Percentiles rank a stretch among this genome's conserved stretches.
Evolutionary conservation across 768 basidiomycete genomes (phyloP).

Genomic region (Phallus indusiatus): DNA sequence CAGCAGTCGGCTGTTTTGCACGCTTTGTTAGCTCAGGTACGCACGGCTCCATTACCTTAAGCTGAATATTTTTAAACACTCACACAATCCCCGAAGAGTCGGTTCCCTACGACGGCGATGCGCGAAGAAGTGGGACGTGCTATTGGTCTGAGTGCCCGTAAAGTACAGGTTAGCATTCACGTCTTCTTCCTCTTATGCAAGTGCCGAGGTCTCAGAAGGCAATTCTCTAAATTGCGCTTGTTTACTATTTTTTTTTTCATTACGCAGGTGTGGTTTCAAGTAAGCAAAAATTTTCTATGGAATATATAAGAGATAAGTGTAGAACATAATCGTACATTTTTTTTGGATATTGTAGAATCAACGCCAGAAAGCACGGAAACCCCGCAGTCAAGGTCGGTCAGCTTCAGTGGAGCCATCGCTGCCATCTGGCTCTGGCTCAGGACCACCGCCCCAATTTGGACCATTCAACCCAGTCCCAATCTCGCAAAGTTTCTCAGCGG

Average conservation of each 20-base stretch:
- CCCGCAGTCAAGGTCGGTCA: conserved; percentile 49
- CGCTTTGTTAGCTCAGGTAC: conserved; percentile 76
- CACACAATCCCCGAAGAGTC: conserved; percentile 45
- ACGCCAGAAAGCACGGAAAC: conserved; percentile 76
- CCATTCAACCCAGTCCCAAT: conserved; percentile 31
- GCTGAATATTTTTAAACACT: neutral
- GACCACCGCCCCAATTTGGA: conserved; percentile 48
- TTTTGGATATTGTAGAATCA: conserved; percentile 49
- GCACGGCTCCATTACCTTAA: conserved; percentile 11
- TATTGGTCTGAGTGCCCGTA: conserved; percentile 82
- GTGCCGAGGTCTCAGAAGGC: too few relatives aligned
- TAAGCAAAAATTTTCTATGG: conserved; percentile 25
- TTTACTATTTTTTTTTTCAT: conserved; percentile 10
- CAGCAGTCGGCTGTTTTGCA: conserved; percentile 85
- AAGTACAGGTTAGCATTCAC: conserved; percentile 65
- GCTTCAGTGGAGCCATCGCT: too few relatives aligned
- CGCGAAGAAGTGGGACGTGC: conserved; percentile 80
- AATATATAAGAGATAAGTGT: too few relatives aligned
- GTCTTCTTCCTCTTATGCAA: neutral
- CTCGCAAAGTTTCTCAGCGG: too few relatives aligned
- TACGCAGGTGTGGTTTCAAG: conserved; percentile 85
- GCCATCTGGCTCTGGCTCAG: conserved; percentile 29
- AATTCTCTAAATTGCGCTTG: too few relatives aligned
- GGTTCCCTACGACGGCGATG: conserved; percentile 81
- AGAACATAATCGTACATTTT: conserved; percentile 10